These are phyloP conservation scores for Xylariaceae sp. DNA, from an alignment of 2,329 filamentous ascomycete species.

Conservation along the genomic window DNA sequence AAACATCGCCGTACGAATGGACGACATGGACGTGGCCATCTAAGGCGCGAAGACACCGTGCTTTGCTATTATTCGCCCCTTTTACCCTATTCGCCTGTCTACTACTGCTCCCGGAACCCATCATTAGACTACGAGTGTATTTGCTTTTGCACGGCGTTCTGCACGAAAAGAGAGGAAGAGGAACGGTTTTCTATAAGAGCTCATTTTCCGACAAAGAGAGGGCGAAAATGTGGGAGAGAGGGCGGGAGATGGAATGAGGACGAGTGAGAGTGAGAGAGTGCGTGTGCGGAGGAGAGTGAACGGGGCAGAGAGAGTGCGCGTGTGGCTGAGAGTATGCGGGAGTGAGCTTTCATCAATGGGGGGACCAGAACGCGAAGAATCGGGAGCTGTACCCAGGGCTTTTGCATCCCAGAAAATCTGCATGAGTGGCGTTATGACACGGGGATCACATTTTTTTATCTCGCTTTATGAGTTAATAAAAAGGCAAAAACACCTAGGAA, in stretches of 20 bases:
- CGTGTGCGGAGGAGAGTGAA: no score
- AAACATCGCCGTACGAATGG: no score
- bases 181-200: constrained; percentile 1
- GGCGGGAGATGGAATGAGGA: no score
- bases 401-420: constrained; percentile 9
- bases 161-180: constrained; percentile 9
- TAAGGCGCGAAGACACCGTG: neutral
- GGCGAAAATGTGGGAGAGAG: neutral
- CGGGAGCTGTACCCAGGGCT: no score
- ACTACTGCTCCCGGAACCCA: neutral
- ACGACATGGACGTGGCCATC: neutral
- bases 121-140: constrained; percentile 13
- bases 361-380: no score
- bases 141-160: constrained; percentile 16
- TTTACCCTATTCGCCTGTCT: neutral
- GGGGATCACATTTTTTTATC: neutral
- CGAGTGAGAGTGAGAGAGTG: no score
- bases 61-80: neutral
- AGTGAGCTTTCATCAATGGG: no score
- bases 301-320: no score
- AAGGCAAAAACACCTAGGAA: no score
- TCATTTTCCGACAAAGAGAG: neutral
- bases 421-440: constrained; percentile 15
- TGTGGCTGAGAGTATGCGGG: no score
- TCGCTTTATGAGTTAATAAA: no score